Evolutionary conservation across 2,329 filamentous ascomycete species (phyloP).

Genomic region (Myriosclerotinia scirpicola): DNA sequence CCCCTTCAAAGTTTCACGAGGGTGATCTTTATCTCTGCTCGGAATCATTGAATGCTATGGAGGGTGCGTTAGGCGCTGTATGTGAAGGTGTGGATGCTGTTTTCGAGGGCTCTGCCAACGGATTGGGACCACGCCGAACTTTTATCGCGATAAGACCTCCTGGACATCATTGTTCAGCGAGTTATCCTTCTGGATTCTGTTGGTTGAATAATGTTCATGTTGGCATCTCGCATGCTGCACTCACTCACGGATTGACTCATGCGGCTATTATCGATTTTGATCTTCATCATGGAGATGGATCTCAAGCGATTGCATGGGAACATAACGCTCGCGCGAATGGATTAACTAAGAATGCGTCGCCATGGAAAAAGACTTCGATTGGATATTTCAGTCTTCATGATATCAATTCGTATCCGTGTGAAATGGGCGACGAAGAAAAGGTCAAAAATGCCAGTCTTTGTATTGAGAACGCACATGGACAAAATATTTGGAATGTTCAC

Average conservation of each 20-base stretch:
- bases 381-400: conserved; percentile 97
- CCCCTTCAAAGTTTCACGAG: conserved; percentile 65
- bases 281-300: conserved; percentile 92
- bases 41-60: conserved; percentile 82
- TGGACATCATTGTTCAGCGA: conserved; percentile 90
- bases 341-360: conserved; percentile 67
- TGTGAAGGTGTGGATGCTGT: conserved; percentile 90
- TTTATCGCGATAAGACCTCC: conserved; percentile 93
- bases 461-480: conserved; percentile 89
- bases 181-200: conserved; percentile 91
- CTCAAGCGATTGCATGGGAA: conserved; percentile 88
- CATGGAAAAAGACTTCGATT: conserved; percentile 81
- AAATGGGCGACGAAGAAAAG: conserved; percentile 89
- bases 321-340: conserved; percentile 71
- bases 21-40: conserved; percentile 89
- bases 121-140: conserved; percentile 65
- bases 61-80: conserved; percentile 88
- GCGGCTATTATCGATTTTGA: conserved; percentile 70
- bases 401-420: conserved; percentile 97
- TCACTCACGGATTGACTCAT: conserved; percentile 84
- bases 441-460: conserved; percentile 92
- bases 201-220: conserved; percentile 99
- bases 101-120: conserved; percentile 54
- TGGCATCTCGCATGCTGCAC: conserved; percentile 85
- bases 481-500: conserved; percentile 96